These are phyloP conservation scores for Clohesyomyces aquaticus DNA, from an alignment of 495 filamentous ascomycete genomes.

Conservation along the genomic window DNA sequence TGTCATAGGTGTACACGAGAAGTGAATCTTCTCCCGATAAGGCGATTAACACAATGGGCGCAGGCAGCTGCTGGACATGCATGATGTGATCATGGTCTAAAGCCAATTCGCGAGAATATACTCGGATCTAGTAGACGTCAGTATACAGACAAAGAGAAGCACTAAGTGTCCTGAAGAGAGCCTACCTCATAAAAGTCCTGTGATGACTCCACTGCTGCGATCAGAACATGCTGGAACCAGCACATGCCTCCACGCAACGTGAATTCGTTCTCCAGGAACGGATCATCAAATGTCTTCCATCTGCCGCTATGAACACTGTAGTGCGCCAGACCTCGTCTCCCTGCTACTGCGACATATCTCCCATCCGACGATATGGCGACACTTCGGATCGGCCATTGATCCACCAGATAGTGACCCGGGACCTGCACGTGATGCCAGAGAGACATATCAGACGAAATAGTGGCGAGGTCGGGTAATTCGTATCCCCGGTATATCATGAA, in stretches of 20 bases:
- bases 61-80: conserved; percentile 74
- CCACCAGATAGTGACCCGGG: conserved; percentile 78
- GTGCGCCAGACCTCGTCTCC: conserved; percentile 88
- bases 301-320: conserved; percentile 93
- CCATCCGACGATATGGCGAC: conserved; percentile 88
- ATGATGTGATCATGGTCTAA: conserved; percentile 74
- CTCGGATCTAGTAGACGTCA: conserved; percentile 61
- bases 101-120: conserved; percentile 84
- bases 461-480: conserved; percentile 83
- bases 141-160: neutral
- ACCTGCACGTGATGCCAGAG: conserved; percentile 92
- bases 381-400: conserved; percentile 89
- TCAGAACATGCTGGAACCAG: conserved; percentile 95
- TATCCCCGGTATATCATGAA: conserved; percentile 92
- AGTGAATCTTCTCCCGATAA: conserved; percentile 91
- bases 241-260: conserved; percentile 94
- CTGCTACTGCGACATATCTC: conserved; percentile 91
- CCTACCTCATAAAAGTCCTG: conserved; percentile 76
- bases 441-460: conserved; percentile 88
- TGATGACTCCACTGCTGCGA: conserved; percentile 90
- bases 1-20: conserved; percentile 95
- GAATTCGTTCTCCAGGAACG: conserved; percentile 82
- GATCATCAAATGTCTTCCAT: conserved; percentile 92
- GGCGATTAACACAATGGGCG: conserved; percentile 83
- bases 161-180: conserved; percentile 2